Evolutionary conservation across 2,329 filamentous ascomycete genomes (phyloP), one percentile per base, ranked within the genome.

Genomic region (Botryosphaeria dothidea): DNA sequence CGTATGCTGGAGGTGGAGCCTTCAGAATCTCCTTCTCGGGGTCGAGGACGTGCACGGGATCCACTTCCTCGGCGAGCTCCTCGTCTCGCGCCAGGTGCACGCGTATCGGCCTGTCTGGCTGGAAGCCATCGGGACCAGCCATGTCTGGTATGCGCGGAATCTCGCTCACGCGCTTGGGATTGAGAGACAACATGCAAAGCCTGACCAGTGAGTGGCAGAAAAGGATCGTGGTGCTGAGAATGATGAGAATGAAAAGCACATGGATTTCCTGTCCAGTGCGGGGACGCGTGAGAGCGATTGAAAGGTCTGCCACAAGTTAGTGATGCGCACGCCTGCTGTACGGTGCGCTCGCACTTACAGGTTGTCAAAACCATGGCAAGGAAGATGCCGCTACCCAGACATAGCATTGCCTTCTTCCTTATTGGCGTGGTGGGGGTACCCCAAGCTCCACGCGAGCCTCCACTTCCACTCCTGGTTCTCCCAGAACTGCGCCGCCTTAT

Each of bases 141-240:
- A 86, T 83, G 49, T 84, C 13, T 80, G 81, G 64, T 34, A 52
- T 57, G 13, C 45, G 60, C 82, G 75, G 41, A 68, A 72, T 56
- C 65, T 49, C 41, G 70, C 66, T 49, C 61, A 27, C 2, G 69
- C 69, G 4, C 82, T 61, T 52, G 13, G 17, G 64, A 38, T 83
- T 84, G 63, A 88, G 78, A 15, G 90, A 77, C 54, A 90, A 77
- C 78, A 96, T 85, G 76, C 86, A 89, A 3, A 96, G 83, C 19
- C 91, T 88, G 65, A 95, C 85, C 17, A 95, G 79, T 46, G 88
- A 87, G 77, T 96, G 92, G 72, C 88, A 90, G 82, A 96, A 95
- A 78, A 96, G 88, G 69, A 94, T 86, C 1, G 90, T 88, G 36
- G 89, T 85, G 61, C 89, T 81, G 60, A 96, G 79, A 65, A 96